Base-by-base conservation (phyloP, 805 yeast genomes). In the Brettanomyces bruxellensis region DNA sequence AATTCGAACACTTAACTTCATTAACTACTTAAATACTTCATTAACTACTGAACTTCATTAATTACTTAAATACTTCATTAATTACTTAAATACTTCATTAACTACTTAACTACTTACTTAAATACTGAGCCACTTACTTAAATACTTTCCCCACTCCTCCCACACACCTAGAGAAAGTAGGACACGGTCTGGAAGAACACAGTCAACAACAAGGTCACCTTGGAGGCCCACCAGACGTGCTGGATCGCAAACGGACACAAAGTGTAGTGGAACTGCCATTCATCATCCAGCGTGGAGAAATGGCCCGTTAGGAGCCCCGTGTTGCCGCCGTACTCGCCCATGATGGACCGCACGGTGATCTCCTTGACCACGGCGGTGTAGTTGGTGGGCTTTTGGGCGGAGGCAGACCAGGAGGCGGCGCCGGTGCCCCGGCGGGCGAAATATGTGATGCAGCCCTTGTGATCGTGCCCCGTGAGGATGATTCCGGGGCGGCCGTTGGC, bases 321-420 rank as follows among this genome's bases (percentile, higher is more conserved):
- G 56, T 84, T 86, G 2, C 99, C 99, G 49, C 82, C 85, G 56
- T 71, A 93, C 59, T 93, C 96, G n/a, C 99, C 99, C 98, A 93
- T 93, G 81, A 91, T 85, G 18, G 96, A 79, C 47, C 90, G 71
- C 24, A 93, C 96, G 0, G 95, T 91, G 47, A 86, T 69, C 64
- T 91, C 98, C 47, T 80, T 71, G 12, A 88, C 66, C n/a, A 72
- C 68, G 23, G 18, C 7, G 11, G 34, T 22, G 32, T 34, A n/a
- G 58, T 56, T 18, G 56, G 62, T 11, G 65, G 53, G 7, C 55
- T 53, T 5, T 58, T 54, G 4, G 58, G 56, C 50, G 75, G 78
- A 0, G 76, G 61, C 84, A 4, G 62, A 70, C 95, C 95, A 85
- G 18, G 68, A 64, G 4, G 71, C 72, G 18, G 58, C 57, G 1